Evolutionary conservation across 2,329 filamentous ascomycete species (phyloP), one percentile per base, ranked within the genome.

Genomic region (Podosphaera xanthii): DNA sequence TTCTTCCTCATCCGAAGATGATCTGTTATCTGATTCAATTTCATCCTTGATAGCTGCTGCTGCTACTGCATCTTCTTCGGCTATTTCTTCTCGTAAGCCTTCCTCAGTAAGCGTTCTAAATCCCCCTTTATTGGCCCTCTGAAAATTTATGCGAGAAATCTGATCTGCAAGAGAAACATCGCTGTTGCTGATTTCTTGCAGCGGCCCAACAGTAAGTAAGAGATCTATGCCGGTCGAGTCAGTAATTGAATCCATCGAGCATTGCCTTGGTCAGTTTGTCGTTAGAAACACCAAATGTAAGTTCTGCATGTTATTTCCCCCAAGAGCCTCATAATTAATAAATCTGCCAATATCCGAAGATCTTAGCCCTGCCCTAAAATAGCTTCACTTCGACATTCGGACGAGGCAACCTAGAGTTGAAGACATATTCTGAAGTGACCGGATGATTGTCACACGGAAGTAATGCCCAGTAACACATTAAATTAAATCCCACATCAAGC

Each of bases 91-190:
- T 57, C 77, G 77, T 44, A 97, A 73, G 50, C 81, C 77, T 57
- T 81, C 77, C 70, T 94, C 86, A 57, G 82, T 87, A 63, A 97
- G 76, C 65, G 83, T 77, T 61, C 87, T 83, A 69, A 97, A 94
- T 33, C 87, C 86, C 12, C 87, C 87, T 61, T 86, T 83, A 66
- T 94, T 83, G 50, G 52, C 52, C 33, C 52, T 36, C 34, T 55
- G 52, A 49, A 74, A 71, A 64, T 89, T 86, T 67, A 95, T 84
- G 64, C 90, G 87, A 60, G 78, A 74, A 64, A 96, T 88, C 64
- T 91, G 84, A 54, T 84, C 78, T 60, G 79, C 75, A n/a, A 96
- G 75, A 54, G 76, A 78, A 67, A 78, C 79, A 67, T 74, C 75
- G 67, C 73, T 78, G 72, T 74, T 77, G 66, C 72, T 75, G 60